Percentiles rank a stretch among this genome's conserved stretches.
phyloP scores from a whole-genome alignment of 805 yeast genomes.

The Candida sithepensis region DNA sequence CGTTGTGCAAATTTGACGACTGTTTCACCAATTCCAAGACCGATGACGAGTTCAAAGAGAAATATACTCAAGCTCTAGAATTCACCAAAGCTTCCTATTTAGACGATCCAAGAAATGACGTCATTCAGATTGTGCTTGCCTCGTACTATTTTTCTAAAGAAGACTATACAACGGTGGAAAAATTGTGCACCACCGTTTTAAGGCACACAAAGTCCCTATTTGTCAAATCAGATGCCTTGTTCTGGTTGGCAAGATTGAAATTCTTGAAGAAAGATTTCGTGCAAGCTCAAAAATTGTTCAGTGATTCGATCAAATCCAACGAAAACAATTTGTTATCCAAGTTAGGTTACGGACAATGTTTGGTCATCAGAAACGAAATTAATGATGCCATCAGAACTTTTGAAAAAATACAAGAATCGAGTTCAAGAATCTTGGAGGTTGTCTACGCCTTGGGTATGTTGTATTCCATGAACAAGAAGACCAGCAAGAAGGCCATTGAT shows the following conservation, averaged over 20 bases:
- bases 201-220: conserved; percentile 32
- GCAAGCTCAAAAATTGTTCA: conserved; percentile 69
- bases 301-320: conserved; percentile 64
- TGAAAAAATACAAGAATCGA: conserved; percentile 64
- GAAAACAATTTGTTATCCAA: conserved; percentile 66
- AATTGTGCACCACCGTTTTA: conserved; percentile 47
- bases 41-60: conserved; percentile 56
- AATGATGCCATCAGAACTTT: conserved; percentile 86
- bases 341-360: conserved; percentile 84
- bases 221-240: conserved; percentile 58
- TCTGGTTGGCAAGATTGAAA: conserved; percentile 83
- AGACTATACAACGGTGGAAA: conserved; percentile 54
- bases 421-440: conserved; percentile 71
- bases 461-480: conserved; percentile 46
- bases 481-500: conserved; percentile 50
- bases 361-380: conserved; percentile 63
- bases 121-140: conserved; percentile 62
- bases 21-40: conserved; percentile 54
- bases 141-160: conserved; percentile 68
- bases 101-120: conserved; percentile 47
- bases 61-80: conserved; percentile 57
- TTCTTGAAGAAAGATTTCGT: conserved; percentile 58
- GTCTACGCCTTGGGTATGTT: conserved; percentile 72
- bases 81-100: conserved; percentile 40
- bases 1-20: conserved; percentile 64